Evolutionary conservation across 2,329 filamentous ascomycete species (phyloP), one percentile per base, ranked within the genome.

Genomic region (Ophiobolus disseminans): DNA sequence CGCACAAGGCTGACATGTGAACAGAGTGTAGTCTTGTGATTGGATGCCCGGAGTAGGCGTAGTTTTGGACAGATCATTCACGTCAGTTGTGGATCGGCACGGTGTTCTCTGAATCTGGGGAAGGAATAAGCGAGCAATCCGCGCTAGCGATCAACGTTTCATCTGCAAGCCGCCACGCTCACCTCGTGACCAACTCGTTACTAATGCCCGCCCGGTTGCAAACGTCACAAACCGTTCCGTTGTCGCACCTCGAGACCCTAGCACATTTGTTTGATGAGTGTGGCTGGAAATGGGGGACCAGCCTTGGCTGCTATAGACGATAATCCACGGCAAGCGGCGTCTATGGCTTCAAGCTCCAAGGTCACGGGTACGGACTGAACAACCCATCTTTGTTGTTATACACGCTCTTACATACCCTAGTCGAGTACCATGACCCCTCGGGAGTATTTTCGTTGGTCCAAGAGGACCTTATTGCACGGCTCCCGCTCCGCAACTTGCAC

Each of bases 351-450:
- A 28, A 79, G 76, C 69, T 80, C 78, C 45, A 80, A 80, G 69
- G 78, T 80, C 60, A 80, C 78, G 66, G 77, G 77, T 79, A 67
- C 55, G 57, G 23, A 46, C 47, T 40, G n/a, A 46, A 14, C 30
- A 26, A n/a, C n/a, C n/a, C n/a, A n/a, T n/a, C n/a, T n/a, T n/a
- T n/a, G n/a, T n/a, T n/a, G n/a, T n/a, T n/a, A n/a, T n/a, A n/a
- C n/a, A n/a, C n/a, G n/a, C 31, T 44, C 66, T 71, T 50, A 71
- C 55, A 45, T 36, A 34, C 25, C 35, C 21, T 65, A 96, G 91
- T 97, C 78, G 92, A 97, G 80, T 99, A 96, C 77, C 91, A 89
- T 77, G 94, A 99, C 76, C 93, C 94, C 43, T 89, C 90, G 70
- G 87, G 89, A 65, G 83, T 97, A 56, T 97, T 93, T 75, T 86